Base-by-base conservation (phyloP, 78 protist species). In the Cavenderia fasciculata region DNA sequence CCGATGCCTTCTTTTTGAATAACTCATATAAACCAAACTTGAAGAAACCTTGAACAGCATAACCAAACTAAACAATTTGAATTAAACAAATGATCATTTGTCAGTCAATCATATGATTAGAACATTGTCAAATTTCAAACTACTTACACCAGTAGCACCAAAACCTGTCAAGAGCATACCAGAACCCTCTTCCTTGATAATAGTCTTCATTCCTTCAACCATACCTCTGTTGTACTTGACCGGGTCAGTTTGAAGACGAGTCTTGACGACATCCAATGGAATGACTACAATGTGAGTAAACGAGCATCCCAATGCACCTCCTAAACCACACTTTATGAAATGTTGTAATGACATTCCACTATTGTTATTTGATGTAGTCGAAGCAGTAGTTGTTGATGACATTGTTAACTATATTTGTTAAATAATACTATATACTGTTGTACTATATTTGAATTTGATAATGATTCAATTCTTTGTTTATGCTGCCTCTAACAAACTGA, bases 1-100 rank as follows among this genome's bases (percentile, higher is more conserved):
- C 62, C 61, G 84, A 56, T 77, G 87, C 76, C 41, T 84, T 47
- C 84, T 90, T 77, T 63, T 96, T 96, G 74, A 96, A 96, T 7
- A 86, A 27, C 74, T 96, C 98, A 65, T 96, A 95, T 63, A 93
- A 76, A 56, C 98, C 98, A 63, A 90, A 96, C 85, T 96, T 96
- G 70, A 66, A 72, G 56, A 87, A 59, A 36, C 97, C 97, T 93
- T 95, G 97, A 33, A 74, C 36, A 31, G 93, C 85, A 94, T 96
- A 96, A n/a, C 96, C 98, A 21, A 94, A 5, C 72, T 63, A 63
- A 34, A 31, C 2, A 34, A 2, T 4, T 2, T 6, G 4, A 27
- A 4, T 12, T 21, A 52, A 21, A 52, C 4, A 10, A 52, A 19
- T 4, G 10, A 10, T 52, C 21, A 52, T 52, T 4, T 21, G 4